Percentiles rank a stretch among this genome's conserved stretches.
phyloP scores from a whole-genome alignment of 192 early-diverging fungal genomes.

The Dimargaris verticillata region DNA sequence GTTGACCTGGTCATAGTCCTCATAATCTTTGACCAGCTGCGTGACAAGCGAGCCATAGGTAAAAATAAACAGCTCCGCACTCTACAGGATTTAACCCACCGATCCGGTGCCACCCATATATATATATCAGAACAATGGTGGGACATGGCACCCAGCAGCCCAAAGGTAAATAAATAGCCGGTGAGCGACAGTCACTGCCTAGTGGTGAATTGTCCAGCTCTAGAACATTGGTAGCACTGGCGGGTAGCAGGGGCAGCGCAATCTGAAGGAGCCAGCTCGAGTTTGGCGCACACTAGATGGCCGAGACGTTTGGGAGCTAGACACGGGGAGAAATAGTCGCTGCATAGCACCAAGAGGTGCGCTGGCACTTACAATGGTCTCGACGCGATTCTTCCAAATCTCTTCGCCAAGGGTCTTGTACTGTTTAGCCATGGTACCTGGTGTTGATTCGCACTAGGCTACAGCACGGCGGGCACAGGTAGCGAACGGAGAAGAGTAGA shows the following conservation, averaged over 20 bases:
- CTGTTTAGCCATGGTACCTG: conserved; percentile 35
- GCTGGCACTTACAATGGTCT: conserved; percentile 85
- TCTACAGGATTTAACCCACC: conserved; percentile 22
- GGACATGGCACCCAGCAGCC: no score
- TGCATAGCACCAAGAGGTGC: no score
- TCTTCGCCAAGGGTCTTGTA: conserved; percentile 81
- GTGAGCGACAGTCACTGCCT: no score
- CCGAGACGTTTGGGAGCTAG: background rate
- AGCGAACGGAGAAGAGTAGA: background rate
- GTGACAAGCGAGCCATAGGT: conserved; percentile 96
- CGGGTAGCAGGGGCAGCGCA: no score
- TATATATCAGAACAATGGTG: no score
- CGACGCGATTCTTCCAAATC: conserved; percentile 84
- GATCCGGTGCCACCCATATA: no score
- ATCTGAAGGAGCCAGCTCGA: no score
- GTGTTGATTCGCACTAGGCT: background rate
- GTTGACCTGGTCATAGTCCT: conserved; percentile 86
- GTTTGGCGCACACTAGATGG: no score
- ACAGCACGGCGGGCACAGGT: background rate
- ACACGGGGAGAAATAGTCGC: no score
- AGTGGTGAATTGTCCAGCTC: no score
- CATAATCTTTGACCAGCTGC: conserved; percentile 84
- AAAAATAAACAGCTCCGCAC: conserved; percentile 88
- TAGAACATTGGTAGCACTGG: no score
- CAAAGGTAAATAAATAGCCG: no score